phyloP scores from a whole-genome alignment of 495 filamentous ascomycete genomes.

The Tuber melanosporum region DNA sequence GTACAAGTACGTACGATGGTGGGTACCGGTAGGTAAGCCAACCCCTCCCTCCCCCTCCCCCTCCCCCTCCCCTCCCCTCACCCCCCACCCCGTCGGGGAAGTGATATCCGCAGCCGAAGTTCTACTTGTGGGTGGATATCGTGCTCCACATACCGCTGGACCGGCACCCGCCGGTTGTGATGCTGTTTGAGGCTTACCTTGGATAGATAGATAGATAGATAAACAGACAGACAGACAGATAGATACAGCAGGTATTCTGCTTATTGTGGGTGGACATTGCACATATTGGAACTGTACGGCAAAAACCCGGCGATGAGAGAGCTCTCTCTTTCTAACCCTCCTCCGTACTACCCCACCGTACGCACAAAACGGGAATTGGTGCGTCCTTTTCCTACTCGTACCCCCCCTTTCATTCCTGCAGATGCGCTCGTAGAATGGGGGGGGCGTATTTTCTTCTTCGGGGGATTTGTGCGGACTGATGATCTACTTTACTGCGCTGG shows the following conservation, averaged over 20 bases:
- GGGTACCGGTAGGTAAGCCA: too few relatives aligned
- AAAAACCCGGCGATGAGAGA: not conserved
- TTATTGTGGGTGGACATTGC: not conserved
- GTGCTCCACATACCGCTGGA: not conserved
- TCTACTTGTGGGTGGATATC: not conserved
- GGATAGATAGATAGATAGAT: not conserved
- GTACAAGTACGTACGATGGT: too few relatives aligned
- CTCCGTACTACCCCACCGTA: not conserved
- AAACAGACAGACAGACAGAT: not conserved
- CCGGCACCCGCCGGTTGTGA: not conserved
- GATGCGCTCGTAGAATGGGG: not conserved
- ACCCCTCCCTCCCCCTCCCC: too few relatives aligned
- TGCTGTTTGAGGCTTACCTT: not conserved
- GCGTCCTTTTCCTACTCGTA: not conserved
- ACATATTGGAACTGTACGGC: not conserved
- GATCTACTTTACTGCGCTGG: not conserved
- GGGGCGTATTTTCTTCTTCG: not conserved
- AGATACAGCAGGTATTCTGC: not conserved
- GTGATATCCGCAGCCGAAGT: not conserved
- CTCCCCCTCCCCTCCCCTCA: not conserved
- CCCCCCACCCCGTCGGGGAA: not conserved
- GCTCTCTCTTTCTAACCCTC: not conserved
- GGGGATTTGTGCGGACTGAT: not conserved
- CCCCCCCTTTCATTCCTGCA: not conserved
- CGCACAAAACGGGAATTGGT: not conserved